These are phyloP conservation scores for Trifolium subterraneum DNA, from an alignment of 306 rosid species.

Conservation along the genomic window DNA sequence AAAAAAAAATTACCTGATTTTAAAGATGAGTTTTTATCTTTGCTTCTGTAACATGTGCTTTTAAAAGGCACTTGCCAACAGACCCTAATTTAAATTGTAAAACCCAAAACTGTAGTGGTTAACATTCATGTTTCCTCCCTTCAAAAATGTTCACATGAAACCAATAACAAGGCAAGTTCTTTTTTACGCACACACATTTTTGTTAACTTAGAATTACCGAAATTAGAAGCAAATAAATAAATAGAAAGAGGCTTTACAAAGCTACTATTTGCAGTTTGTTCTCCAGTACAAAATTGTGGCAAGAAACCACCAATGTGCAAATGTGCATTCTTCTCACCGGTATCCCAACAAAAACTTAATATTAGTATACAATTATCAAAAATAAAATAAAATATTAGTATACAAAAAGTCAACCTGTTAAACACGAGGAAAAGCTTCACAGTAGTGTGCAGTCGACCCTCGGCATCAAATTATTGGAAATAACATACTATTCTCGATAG, in stretches of 20 bases:
- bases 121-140: background rate
- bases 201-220: background rate
- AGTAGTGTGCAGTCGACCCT: slow-evolving; percentile 9
- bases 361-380: slow-evolving; percentile 14
- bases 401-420: slow-evolving; percentile 11
- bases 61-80: too few species aligned
- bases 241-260: background rate
- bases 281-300: slow-evolving; percentile 33
- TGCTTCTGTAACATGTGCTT: too few species aligned
- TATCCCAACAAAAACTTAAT: slow-evolving; percentile 5
- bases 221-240: background rate
- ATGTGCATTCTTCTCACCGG: slow-evolving; percentile 32
- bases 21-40: too few species aligned
- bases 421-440: slow-evolving; percentile 14
- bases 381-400: background rate
- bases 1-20: too few species aligned
- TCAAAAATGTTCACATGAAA: background rate
- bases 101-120: too few species aligned
- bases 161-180: background rate
- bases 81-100: too few species aligned
- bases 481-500: slow-evolving; percentile 52
- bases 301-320: slow-evolving; percentile 3
- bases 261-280: slow-evolving; percentile 33
- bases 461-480: slow-evolving; percentile 22
- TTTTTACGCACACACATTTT: background rate